phyloP scores from a whole-genome alignment of 495 filamentous ascomycete genomes.

The Parachaetomium inaequale region DNA sequence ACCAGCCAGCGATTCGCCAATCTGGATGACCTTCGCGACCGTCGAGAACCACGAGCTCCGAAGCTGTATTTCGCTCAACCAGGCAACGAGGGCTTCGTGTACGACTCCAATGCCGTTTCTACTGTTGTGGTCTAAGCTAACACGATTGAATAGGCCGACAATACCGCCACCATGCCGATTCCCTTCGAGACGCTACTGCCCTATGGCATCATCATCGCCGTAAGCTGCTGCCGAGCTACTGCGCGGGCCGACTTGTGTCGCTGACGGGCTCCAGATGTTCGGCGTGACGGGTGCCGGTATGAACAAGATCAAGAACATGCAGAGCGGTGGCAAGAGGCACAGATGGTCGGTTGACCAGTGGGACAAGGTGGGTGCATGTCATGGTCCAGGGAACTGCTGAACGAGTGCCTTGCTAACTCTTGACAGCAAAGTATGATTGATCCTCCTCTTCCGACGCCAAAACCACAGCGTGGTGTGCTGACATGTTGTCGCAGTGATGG shows the following conservation, averaged over 20 bases:
- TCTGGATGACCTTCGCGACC: constrained; percentile 9
- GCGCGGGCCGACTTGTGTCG: constrained; percentile 20
- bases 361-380: constrained; percentile 76
- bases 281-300: constrained; percentile 74
- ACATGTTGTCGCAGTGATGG: constrained; percentile 76
- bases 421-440: constrained; percentile 67
- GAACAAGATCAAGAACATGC: constrained; percentile 66
- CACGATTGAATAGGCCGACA: constrained; percentile 24
- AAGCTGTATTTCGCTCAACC: constrained; percentile 18
- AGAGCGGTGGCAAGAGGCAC: constrained; percentile 83
- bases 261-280: constrained; percentile 70
- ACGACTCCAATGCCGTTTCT: constrained; percentile 4
- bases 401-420: constrained; percentile 30
- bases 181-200: constrained; percentile 95
- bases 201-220: constrained; percentile 83
- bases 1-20: constrained; percentile 23
- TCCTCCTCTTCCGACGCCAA: background rate
- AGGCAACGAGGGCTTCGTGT: constrained; percentile 27
- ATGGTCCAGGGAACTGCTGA: background rate
- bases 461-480: constrained; percentile 16
- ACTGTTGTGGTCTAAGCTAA: constrained; percentile 4
- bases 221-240: constrained; percentile 49
- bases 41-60: constrained; percentile 12
- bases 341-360: constrained; percentile 85
- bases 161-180: constrained; percentile 69